Evolutionary conservation across 2,329 filamentous ascomycete species (phyloP), one percentile per base, ranked within the genome.

Genomic region (Lasiodiplodia gonubiensis): DNA sequence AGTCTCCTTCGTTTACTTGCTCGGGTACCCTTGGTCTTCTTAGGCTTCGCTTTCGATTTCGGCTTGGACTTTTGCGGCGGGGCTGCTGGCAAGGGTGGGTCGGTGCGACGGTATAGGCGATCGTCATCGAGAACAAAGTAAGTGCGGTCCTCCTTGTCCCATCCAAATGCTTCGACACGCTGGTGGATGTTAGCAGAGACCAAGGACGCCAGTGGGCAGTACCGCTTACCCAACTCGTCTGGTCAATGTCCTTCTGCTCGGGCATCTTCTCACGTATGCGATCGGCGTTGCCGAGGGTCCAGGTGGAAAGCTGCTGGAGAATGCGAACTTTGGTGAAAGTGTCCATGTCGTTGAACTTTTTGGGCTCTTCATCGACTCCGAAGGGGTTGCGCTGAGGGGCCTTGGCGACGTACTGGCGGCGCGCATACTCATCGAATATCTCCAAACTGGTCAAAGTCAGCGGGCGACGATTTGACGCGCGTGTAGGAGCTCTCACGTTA

Each of bases 81-180:
- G 6, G 85, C 80, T 16, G 86, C 79, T 7, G 88, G 86, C 2
- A 87, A 83, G 0, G 88, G 87, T 30, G 90, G 86, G 68, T 97
- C 92, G n/a, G 92, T 93, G 69, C 91, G 85, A 67, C 94, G 91
- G 77, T 99, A 99, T 51, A 99, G 84, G 70, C 95, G 88, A 73
- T 97, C 96, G 77, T 99, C 95, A 73, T 98, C 94, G 3, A 99
- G 86, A 3, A 98, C 90, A 74, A 91, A 97, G 76, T 98, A 97
- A 42, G 89, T 89, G 46, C 93, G 90, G 70, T 97, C 94, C 55
- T 97, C 85, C 25, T 88, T 86, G 77, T 99, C 95, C 89, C 93
- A 98, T 11, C 95, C 95, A 70, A 91, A 89, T 0, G 92, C 90
- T 74, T 94, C 92, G 71, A 95, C 93, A 70, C 83, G 83, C 84